Evolutionary conservation across 2,329 filamentous ascomycete genomes (phyloP).

Genomic region (Knufia fluminis): DNA sequence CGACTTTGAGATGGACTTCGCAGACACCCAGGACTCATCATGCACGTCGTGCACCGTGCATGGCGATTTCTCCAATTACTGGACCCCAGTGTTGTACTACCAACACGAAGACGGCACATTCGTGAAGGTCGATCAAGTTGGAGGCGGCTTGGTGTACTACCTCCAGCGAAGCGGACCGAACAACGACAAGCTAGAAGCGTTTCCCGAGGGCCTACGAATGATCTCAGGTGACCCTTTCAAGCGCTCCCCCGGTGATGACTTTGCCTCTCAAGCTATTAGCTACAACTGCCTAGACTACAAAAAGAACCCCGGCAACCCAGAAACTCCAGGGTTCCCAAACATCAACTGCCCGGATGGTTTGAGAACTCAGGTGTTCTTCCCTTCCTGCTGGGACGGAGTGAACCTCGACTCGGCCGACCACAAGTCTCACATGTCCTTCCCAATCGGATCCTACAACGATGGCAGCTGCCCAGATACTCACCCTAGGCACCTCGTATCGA

Average conservation of each 20-base stretch:
- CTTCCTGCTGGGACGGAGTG: slow-evolving; percentile 31
- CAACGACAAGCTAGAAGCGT: slow-evolving; percentile 58
- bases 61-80: slow-evolving; percentile 66
- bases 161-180: slow-evolving; percentile 41
- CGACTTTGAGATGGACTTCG: slow-evolving; percentile 41
- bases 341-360: slow-evolving; percentile 54
- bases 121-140: slow-evolving; percentile 51
- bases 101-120: slow-evolving; percentile 54
- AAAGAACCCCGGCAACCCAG: slow-evolving; percentile 31
- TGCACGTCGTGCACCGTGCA: slow-evolving; percentile 64
- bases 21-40: slow-evolving; percentile 42
- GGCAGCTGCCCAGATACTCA: slow-evolving; percentile 33
- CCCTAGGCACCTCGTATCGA: slow-evolving; percentile 47
- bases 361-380: slow-evolving; percentile 31
- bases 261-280: slow-evolving; percentile 47
- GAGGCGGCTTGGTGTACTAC: slow-evolving; percentile 53
- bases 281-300: slow-evolving; percentile 45
- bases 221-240: slow-evolving; percentile 54
- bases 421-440: slow-evolving; percentile 31
- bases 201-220: slow-evolving; percentile 64
- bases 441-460: slow-evolving; percentile 27
- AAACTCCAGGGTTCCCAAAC: slow-evolving; percentile 57
- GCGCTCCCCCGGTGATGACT: slow-evolving; percentile 48
- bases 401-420: slow-evolving; percentile 28
- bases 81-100: slow-evolving; percentile 65